These are phyloP conservation scores for Neopestalotiopsis clavispora DNA, from an alignment of 2,329 filamentous ascomycete genomes.

Conservation along the genomic window DNA sequence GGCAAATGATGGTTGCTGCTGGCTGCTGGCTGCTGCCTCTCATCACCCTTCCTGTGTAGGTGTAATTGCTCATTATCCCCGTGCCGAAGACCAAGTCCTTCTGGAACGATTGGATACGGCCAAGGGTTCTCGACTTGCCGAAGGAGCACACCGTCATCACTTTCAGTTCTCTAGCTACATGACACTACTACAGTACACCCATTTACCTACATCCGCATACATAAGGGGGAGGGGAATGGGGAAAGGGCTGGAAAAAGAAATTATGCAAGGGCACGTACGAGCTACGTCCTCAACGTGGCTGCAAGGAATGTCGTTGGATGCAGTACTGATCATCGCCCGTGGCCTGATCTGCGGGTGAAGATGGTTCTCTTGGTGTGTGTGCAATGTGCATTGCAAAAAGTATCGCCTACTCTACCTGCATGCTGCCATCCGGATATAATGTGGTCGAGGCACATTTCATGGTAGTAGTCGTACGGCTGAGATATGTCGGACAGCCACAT, in stretches of 20 bases:
- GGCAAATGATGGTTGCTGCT: neutral
- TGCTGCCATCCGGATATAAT: conserved; percentile 4
- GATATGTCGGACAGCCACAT: neutral
- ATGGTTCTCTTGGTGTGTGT: neutral
- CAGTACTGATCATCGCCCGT: neutral
- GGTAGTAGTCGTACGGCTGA: neutral
- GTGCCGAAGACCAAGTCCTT: neutral
- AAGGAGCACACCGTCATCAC: neutral
- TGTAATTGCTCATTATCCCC: conserved; percentile 7
- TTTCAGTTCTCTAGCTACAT: neutral
- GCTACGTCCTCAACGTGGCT: conserved; percentile 5
- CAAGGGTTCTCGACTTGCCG: neutral
- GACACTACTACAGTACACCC: neutral
- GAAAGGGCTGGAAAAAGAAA: conserved; percentile 4
- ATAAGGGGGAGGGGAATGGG: neutral
- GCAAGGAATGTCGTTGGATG: neutral
- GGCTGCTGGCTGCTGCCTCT: neutral
- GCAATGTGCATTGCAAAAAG: neutral
- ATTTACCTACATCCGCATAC: neutral
- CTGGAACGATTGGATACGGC: conserved; percentile 2
- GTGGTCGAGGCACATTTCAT: neutral
- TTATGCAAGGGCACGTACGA: neutral
- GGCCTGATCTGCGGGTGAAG: neutral
- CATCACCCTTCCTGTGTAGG: neutral
- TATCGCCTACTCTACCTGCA: neutral